These are phyloP conservation scores for Akanthomyces lecanii DNA, from an alignment of 2,329 filamentous ascomycete genomes.

Conservation along the genomic window DNA sequence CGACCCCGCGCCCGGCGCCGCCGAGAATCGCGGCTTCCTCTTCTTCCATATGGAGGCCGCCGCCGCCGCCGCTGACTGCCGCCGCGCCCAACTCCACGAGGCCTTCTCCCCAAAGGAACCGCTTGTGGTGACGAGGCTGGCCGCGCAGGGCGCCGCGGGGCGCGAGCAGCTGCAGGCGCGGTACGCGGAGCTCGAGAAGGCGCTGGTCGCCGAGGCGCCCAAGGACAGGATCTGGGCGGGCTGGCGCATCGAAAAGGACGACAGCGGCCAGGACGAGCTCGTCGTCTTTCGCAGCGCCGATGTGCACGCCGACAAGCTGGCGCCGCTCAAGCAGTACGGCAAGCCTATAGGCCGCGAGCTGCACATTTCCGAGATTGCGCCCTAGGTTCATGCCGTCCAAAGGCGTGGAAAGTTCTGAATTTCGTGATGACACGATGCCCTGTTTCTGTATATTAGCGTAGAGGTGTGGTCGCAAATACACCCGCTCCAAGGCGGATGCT, in stretches of 20 bases:
- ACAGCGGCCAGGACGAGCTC: conserved; percentile 32
- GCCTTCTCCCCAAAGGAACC: conserved; percentile 24
- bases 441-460: conserved; percentile 10
- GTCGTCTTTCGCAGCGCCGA: conserved; percentile 38
- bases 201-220: conserved; percentile 28
- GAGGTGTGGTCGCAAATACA: background rate
- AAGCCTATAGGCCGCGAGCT: conserved; percentile 2
- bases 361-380: conserved; percentile 4
- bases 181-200: conserved; percentile 31
- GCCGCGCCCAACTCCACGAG: conserved; percentile 22
- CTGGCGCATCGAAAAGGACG: conserved; percentile 40
- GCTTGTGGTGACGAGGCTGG: conserved; percentile 35
- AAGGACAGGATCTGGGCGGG: conserved; percentile 34
- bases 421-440: background rate
- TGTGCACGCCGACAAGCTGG: conserved; percentile 31
- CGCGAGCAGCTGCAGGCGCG: conserved; percentile 31
- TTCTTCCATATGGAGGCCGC: conserved; percentile 38
- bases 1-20: conserved; percentile 26
- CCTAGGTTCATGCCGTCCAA: background rate
- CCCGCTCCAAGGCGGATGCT: background rate
- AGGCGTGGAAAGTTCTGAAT: background rate
- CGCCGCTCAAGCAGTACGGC: conserved; percentile 20
- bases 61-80: conserved; percentile 21
- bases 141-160: conserved; percentile 26
- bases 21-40: conserved; percentile 29